Evolutionary conservation across 345 rosid species (phyloP), one percentile per base, ranked within the genome.

Genomic region (Pistacia integerrima): DNA sequence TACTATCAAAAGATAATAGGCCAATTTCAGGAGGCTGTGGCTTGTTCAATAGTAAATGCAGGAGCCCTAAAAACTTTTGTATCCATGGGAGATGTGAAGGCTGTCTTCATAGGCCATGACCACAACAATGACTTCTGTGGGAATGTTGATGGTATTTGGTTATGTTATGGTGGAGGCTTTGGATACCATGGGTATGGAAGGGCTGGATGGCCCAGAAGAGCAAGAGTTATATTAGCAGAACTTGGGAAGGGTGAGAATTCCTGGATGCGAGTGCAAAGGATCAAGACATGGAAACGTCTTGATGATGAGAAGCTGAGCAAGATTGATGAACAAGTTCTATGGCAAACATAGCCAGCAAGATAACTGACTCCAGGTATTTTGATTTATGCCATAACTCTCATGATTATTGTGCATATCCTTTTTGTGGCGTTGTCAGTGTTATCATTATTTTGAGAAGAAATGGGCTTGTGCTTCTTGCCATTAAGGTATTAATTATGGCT

Each of bases 151-250:
- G 94, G 95, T 38, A 74, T 94, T 75, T 91, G 97, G 97, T 89
- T 93, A 79, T 94, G 98, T 82, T 91, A 94, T 12, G 97, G 98
- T 30, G 97, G 98, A 81, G 98, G 98, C 51, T 88, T 90, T 74
- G 98, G 97, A 77, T 94, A 94, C 82, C 98, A 93, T 35, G 98
- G 88, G 13, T 94, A 93, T 69, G 98, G 97, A 61, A 90, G 67
- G 65, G 84, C 86, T 4, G 90, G 93, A 35, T 93, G 91, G 95
- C 78, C 83, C 2, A 84, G 98, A 76, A 88, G 98, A 86, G 95
- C 85, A 14, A 91, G 97, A 81, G 82, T 92, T 58, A 84, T 94
- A 58, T 72, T 80, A 77, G 93, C 90, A 11, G 90, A 93, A 79
- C 97, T 93, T 3, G 83, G 82, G 73, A 87, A 83, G 84, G 82